Evolutionary conservation across 768 basidiomycete species (phyloP).

Genomic region (Daedalea quercina): DNA sequence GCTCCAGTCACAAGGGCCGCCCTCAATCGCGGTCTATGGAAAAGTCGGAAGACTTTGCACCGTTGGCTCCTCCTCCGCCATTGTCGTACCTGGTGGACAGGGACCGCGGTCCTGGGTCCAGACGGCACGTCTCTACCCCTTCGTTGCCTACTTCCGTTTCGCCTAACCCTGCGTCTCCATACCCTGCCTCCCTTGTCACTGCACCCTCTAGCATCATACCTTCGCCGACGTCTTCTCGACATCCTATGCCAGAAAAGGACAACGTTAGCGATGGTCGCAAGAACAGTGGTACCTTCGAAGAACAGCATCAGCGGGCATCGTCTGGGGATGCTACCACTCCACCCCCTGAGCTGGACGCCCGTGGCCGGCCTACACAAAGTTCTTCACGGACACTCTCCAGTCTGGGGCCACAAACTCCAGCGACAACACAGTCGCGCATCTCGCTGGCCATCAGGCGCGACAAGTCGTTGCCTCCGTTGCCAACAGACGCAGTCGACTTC

Average conservation of each 20-base stretch:
- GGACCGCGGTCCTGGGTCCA: slow-evolving; percentile 38
- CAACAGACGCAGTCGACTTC: slow-evolving; percentile 35
- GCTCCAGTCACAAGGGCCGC: slow-evolving; percentile 22
- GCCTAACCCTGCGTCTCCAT: slow-evolving; percentile 47
- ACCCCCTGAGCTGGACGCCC: slow-evolving; percentile 11
- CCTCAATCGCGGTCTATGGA: slow-evolving; percentile 34
- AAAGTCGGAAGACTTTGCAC: slow-evolving; percentile 59
- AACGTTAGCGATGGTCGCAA: slow-evolving; percentile 34
- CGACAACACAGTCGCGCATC: slow-evolving; percentile 12
- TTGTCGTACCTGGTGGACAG: slow-evolving; percentile 75
- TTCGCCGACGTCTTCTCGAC: slow-evolving; percentile 69
- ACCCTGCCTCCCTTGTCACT: slow-evolving; percentile 68
- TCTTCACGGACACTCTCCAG: slow-evolving; percentile 17
- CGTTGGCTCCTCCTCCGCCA: slow-evolving; percentile 86
- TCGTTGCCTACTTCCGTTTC: slow-evolving; percentile 58
- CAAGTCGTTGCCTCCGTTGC: slow-evolving; percentile 76
- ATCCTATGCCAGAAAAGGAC: slow-evolving; percentile 51
- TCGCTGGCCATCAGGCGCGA: slow-evolving; percentile 41
- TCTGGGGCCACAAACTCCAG: slow-evolving; percentile 17
- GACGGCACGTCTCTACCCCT: slow-evolving; percentile 62
- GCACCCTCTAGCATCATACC: slow-evolving; percentile 71
- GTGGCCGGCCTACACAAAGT: slow-evolving; percentile 20
- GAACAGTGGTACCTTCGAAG: slow-evolving; percentile 35
- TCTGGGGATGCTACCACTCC: slow-evolving; percentile 18
- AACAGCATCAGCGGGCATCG: slow-evolving; percentile 31